Evolutionary conservation across 2,329 filamentous ascomycete genomes (phyloP).

Genomic region (Fusarium bulbicola): DNA sequence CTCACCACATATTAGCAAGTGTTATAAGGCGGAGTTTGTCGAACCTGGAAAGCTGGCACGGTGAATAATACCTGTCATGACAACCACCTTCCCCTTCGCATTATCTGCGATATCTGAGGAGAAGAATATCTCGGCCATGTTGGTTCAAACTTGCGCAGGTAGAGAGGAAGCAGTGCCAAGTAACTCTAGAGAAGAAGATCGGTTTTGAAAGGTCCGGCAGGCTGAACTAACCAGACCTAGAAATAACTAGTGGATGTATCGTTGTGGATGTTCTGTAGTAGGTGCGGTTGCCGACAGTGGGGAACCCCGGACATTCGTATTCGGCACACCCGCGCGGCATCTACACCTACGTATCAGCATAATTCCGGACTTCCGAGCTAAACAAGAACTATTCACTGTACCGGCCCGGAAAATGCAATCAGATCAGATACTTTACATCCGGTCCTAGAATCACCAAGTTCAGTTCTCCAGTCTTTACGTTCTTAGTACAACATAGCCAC

Average conservation of each 20-base stretch:
- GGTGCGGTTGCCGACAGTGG: not conserved
- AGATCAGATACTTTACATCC: too few species aligned
- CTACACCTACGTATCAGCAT: not conserved
- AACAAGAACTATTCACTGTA: not conserved
- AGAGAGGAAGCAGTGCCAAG: too few species aligned
- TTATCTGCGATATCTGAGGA: not conserved
- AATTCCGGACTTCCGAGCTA: not conserved
- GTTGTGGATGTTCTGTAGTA: too few species aligned
- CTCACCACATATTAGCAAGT: accelerated
- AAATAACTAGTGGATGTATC: too few species aligned
- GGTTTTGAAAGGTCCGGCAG: accelerated
- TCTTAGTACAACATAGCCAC: accelerated
- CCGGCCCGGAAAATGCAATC: accelerated
- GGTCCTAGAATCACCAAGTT: not conserved
- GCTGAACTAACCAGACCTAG: not conserved
- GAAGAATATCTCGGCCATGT: not conserved
- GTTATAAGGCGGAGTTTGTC: too few species aligned
- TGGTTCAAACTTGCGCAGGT: not conserved
- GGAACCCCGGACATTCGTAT: not conserved
- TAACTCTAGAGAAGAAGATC: not conserved
- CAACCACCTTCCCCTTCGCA: not conserved
- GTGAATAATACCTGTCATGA: not conserved
- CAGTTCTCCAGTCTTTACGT: not conserved
- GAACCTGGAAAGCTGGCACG: too few species aligned
- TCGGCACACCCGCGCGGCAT: not conserved